Conservation (phyloP, 2,329 filamentous ascomycete genomes). For the Pseudocercospora fuligena region DNA sequence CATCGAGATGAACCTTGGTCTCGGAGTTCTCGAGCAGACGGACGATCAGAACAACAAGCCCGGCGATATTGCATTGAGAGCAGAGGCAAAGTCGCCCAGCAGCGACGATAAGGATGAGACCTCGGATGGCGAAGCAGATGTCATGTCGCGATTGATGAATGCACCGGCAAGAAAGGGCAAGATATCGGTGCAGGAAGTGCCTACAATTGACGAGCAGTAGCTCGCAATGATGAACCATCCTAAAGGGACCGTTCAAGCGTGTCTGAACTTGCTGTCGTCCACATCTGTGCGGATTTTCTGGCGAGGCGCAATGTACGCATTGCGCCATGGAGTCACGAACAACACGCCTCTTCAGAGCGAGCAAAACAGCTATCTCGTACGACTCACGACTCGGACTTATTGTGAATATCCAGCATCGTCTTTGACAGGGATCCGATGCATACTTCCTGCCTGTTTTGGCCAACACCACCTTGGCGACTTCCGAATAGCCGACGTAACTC, state of each 20-base stretch:
- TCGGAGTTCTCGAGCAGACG: constrained; percentile 42
- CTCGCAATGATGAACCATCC: background rate
- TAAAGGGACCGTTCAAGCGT: background rate
- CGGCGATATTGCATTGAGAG: background rate
- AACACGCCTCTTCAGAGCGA: background rate
- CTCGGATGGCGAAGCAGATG: background rate
- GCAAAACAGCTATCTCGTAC: background rate
- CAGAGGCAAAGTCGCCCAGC: background rate
- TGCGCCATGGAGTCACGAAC: background rate
- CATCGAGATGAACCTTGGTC: constrained; percentile 44
- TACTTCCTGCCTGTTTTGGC: background rate
- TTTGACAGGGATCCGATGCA: background rate
- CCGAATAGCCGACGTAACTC: background rate
- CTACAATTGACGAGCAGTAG: background rate
- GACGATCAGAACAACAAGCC: background rate
- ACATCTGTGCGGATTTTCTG: background rate
- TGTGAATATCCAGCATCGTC: background rate
- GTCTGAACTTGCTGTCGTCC: background rate
- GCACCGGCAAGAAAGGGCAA: background rate
- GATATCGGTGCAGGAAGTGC: constrained; percentile 2
- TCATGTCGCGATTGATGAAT: constrained; percentile 4
- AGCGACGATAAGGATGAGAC: background rate
- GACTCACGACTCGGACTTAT: background rate
- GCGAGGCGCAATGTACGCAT: background rate
- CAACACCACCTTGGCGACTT: background rate